Evolutionary conservation across 495 filamentous ascomycete species (phyloP).

Genomic region (Neurospora discreta): DNA sequence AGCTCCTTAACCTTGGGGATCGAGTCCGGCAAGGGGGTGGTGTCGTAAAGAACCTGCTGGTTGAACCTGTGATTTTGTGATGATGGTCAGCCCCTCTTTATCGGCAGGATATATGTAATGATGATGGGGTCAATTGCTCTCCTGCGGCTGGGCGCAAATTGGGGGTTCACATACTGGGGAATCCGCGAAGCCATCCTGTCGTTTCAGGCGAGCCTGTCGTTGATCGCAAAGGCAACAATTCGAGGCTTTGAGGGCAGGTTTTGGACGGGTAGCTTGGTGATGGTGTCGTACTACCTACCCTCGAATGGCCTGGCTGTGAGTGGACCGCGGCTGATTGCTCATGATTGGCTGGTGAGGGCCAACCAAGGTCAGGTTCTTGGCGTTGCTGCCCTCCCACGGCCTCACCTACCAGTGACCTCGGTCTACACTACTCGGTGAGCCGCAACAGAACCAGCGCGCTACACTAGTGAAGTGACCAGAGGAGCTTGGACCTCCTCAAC

Average conservation of each 20-base stretch:
- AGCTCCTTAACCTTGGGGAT: conserved; percentile 89
- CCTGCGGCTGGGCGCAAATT: background rate
- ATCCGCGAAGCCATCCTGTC: conserved; percentile 38
- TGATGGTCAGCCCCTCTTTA: conserved; percentile 12
- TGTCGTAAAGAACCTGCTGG: conserved; percentile 85
- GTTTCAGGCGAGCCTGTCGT: conserved; percentile 20
- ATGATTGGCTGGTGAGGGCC: background rate
- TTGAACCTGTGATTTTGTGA: conserved; percentile 58
- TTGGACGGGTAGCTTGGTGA: background rate
- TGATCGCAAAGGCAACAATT: conserved; percentile 6
- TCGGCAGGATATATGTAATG: background rate
- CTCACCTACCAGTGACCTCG: background rate
- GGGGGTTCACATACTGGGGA: conserved; percentile 32
- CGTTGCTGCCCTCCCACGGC: background rate
- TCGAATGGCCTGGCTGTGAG: background rate
- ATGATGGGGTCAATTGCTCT: conserved; percentile 9
- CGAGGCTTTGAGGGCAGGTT: background rate
- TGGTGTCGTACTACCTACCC: background rate
- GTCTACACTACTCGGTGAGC: background rate
- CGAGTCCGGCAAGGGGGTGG: conserved; percentile 81
- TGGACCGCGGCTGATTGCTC: background rate
- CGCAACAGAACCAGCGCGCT: background rate
- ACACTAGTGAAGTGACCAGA: background rate
- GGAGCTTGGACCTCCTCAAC: background rate
- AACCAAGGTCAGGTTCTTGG: background rate